phyloP scores from a whole-genome alignment of 2,329 filamentous ascomycete species.

The Chrysoporthe deuterocubensis region DNA sequence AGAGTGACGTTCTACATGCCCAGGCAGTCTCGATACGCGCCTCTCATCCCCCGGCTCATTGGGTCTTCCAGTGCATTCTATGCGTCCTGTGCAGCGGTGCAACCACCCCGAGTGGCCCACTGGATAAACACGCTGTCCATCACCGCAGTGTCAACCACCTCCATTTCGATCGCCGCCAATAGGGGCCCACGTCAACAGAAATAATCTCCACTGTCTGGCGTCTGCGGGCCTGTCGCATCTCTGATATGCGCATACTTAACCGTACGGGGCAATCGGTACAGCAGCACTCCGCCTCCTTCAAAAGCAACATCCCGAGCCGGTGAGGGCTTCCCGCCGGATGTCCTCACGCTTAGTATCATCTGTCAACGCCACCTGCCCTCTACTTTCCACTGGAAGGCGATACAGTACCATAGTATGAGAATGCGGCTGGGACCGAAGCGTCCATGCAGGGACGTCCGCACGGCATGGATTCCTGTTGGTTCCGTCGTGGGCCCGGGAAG shows the following conservation, averaged over 20 bases:
- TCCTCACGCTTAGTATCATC: background rate
- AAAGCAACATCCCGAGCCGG: background rate
- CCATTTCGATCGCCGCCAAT: constrained; percentile 26
- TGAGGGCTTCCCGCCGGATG: background rate
- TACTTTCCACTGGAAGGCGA: background rate
- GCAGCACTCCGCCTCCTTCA: background rate
- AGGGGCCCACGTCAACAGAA: constrained; percentile 13
- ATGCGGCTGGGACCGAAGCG: constrained; percentile 16
- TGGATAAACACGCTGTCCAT: constrained; percentile 26
- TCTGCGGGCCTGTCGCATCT: constrained; percentile 12
- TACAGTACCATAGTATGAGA: background rate
- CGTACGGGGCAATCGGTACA: background rate
- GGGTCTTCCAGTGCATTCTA: constrained; percentile 27
- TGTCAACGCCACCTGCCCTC: background rate
- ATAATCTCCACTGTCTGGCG: constrained; percentile 16
- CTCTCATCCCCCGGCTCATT: constrained; percentile 20
- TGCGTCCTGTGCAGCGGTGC: constrained; percentile 17
- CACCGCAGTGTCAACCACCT: constrained; percentile 29
- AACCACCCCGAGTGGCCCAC: constrained; percentile 24
- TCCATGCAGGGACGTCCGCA: constrained; percentile 14
- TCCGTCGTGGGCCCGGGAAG: background rate
- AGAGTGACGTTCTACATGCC: background rate
- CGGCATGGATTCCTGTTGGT: constrained; percentile 17
- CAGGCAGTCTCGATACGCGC: constrained; percentile 12
- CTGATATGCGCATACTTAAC: background rate